phyloP scores from a whole-genome alignment of 1,284 basidiomycete genomes.

The Ceratobasidium sp. region DNA sequence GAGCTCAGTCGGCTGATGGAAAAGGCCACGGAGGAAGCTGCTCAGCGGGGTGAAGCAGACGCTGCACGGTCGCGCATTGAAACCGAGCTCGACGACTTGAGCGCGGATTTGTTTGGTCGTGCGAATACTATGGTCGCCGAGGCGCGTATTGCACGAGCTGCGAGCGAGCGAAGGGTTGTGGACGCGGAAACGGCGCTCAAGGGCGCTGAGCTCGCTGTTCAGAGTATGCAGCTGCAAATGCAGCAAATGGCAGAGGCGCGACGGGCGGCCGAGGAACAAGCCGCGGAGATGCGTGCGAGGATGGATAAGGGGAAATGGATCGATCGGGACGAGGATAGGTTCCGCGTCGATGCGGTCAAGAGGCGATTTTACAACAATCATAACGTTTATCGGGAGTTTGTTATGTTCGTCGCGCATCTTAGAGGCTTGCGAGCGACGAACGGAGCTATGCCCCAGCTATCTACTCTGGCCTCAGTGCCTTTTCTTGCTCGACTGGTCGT shows the following conservation, averaged over 20 bases:
- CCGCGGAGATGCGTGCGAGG: constrained; percentile 61
- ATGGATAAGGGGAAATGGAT: constrained; percentile 80
- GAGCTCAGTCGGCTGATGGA: constrained; percentile 97
- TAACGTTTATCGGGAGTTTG: constrained; percentile 87
- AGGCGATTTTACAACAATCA: constrained; percentile 73
- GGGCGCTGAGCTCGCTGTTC: constrained; percentile 87
- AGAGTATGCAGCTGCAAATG: constrained; percentile 86
- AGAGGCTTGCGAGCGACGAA: constrained; percentile 76
- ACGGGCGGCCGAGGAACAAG: constrained; percentile 68
- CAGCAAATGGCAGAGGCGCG: constrained; percentile 77
- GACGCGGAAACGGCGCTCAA: constrained; percentile 85
- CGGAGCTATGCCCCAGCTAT: constrained; percentile 71
- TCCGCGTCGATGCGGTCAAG: constrained; percentile 51
- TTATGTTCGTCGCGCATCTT: constrained; percentile 84
- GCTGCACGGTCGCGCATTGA: constrained; percentile 82
- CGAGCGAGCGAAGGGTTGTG: constrained; percentile 85
- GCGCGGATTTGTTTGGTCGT: constrained; percentile 87
- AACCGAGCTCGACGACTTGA: constrained; percentile 91
- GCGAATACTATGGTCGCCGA: constrained; percentile 95
- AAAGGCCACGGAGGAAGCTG: constrained; percentile 92
- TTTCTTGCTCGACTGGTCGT: constrained; percentile 85
- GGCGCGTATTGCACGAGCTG: constrained; percentile 79
- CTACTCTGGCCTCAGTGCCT: constrained; percentile 80
- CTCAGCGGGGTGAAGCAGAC: constrained; percentile 90
- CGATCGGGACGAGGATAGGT: constrained; percentile 56